phyloP scores from a whole-genome alignment of 192 early-diverging fungal species.

The Pilaira anomala region DNA sequence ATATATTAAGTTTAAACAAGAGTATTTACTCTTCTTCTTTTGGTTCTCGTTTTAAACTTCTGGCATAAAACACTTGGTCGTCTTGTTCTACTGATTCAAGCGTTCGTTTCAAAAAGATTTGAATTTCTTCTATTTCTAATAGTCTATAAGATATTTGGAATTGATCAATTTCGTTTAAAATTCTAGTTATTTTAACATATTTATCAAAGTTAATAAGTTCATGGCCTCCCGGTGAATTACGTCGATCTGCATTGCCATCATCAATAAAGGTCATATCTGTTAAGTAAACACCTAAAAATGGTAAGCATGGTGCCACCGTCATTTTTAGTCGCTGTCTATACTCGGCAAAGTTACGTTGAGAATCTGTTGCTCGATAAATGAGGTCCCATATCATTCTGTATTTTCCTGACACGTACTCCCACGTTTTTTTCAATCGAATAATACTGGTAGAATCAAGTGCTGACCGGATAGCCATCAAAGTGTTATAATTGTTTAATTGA shows the following conservation, averaged over 20 bases:
- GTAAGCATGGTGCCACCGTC: conserved; percentile 64
- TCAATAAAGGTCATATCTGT: conserved; percentile 83
- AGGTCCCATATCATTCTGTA: conserved; percentile 60
- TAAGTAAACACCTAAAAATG: conserved; percentile 77
- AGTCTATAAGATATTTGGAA: conserved; percentile 68
- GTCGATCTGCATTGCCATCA: conserved; percentile 74
- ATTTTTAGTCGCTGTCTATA: conserved; percentile 46
- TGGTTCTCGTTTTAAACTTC: conserved; percentile 76
- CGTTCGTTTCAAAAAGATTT: conserved; percentile 57
- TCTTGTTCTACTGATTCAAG: conserved; percentile 57
- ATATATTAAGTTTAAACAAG: background rate
- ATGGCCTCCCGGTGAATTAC: conserved; percentile 18
- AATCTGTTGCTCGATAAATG: conserved; percentile 55
- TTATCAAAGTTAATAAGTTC: conserved; percentile 83
- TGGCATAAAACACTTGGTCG: conserved; percentile 69
- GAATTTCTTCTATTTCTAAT: conserved; percentile 73
- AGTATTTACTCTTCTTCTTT: conserved; percentile 37
- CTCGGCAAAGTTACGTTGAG: conserved; percentile 63
- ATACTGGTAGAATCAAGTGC: conserved; percentile 73
- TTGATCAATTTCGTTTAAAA: conserved; percentile 70
- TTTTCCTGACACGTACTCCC: conserved; percentile 54
- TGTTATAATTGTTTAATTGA: conserved; percentile 66
- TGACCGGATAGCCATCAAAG: conserved; percentile 74
- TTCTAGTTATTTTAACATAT: conserved; percentile 52
- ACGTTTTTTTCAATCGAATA: conserved; percentile 66